These are phyloP conservation scores for Lagenidium giganteum DNA, from an alignment of 352 stramenopile species.

Conservation along the genomic window DNA sequence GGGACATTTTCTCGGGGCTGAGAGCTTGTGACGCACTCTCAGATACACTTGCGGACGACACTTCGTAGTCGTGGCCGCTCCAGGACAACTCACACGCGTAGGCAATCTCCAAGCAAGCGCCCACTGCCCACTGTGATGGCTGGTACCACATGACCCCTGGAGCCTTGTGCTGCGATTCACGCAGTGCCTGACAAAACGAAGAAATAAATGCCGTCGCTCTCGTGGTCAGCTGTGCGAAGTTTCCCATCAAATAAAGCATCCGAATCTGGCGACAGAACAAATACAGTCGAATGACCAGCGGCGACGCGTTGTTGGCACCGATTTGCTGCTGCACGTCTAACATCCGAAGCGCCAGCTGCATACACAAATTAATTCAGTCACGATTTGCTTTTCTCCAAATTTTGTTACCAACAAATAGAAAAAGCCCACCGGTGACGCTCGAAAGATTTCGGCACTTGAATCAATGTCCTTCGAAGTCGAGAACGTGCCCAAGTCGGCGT, in stretches of 20 bases:
- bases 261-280: slow-evolving; percentile 78
- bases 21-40: slow-evolving; percentile 35
- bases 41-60: slow-evolving; percentile 39
- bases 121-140: slow-evolving; percentile 62
- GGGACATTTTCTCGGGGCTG: slow-evolving; percentile 54
- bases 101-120: slow-evolving; percentile 67
- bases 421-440: slow-evolving; percentile 44
- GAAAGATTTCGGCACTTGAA: slow-evolving; percentile 66
- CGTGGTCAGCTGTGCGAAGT: slow-evolving; percentile 52
- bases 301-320: slow-evolving; percentile 41
- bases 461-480: too few relatives aligned
- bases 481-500: too few relatives aligned
- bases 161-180: slow-evolving; percentile 14
- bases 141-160: slow-evolving; percentile 32
- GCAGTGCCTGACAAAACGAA: slow-evolving; percentile 35
- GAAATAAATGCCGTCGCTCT: slow-evolving; percentile 53
- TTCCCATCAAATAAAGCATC: slow-evolving; percentile 68
- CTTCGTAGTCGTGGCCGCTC: slow-evolving; percentile 60
- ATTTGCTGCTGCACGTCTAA: slow-evolving; percentile 41
- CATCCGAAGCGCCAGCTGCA: slow-evolving; percentile 62
- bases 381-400: neutral
- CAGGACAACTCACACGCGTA: slow-evolving; percentile 74
- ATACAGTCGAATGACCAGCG: slow-evolving; percentile 54
- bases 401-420: neutral
- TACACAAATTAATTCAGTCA: neutral